Base-by-base conservation (phyloP, 1,284 basidiomycete genomes). In the Ustanciosporium gigantosporum region DNA sequence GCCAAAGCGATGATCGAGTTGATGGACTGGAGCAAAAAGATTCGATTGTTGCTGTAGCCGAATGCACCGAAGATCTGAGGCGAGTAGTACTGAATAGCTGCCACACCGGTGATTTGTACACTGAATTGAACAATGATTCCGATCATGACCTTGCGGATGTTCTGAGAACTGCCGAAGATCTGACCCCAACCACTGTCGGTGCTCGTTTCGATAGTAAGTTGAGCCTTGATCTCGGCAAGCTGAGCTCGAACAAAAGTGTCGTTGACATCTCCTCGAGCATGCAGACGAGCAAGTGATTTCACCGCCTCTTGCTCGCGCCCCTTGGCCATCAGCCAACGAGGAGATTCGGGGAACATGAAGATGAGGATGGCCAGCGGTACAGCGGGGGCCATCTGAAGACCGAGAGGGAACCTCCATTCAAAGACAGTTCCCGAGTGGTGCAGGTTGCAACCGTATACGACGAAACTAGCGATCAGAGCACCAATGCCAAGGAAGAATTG, bases 11-110 rank as follows among this genome's bases (percentile, higher is more conserved):
- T 82, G 47, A 86, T 79, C 36, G 82, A 83, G 78, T 85, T 85
- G 73, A 85, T 83, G 6, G 81, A 82, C 73, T 86, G 84, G 73
- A 86, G 83, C 21, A 85, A 79, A 17, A 86, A 81, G 36, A 85
- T 72, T 41, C 82, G 37, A 25, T 68, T 36, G 31, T 81, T 49
- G 78, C 81, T 34, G 81, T 82, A 72, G 73, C 82, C 80, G 80
- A 86, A 51, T 14, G 57, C 51, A 9, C 24, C 46, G 24, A 65
- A 60, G 46, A 70, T 66, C 3, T 56, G 55, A 29, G 79, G 78
- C 5, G 79, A 76, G 66, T 81, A 83, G 76, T 82, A 83, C 56
- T 83, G 82, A 44, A 82, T 81, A 31, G 79, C 79, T 19, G 79
- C 81, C n/a, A 82, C 82, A 65, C 82, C 82, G 2, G 81, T 82